Percentiles rank a stretch among this genome's conserved stretches.
These are phyloP conservation scores for Trichoderma erinaceum DNA, from an alignment of 495 filamentous ascomycete genomes.

Conservation along the genomic window DNA sequence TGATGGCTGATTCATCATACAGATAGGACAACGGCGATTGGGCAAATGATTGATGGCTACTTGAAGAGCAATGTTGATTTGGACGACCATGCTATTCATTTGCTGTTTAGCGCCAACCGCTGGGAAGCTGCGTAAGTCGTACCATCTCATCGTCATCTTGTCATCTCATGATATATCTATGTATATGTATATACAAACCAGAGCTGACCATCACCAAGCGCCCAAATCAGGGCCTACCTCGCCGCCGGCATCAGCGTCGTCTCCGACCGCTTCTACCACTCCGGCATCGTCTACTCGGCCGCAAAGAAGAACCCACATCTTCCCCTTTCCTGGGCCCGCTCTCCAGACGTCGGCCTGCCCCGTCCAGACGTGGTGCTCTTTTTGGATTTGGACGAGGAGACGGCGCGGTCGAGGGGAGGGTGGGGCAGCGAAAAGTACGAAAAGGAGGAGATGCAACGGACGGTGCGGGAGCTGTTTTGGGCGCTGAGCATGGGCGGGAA, in stretches of 20 bases:
- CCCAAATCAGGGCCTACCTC: slow-evolving; percentile 55
- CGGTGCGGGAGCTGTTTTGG: slow-evolving; percentile 70
- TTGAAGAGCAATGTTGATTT: slow-evolving; percentile 66
- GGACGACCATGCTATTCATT: slow-evolving; percentile 89
- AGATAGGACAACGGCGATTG: slow-evolving; percentile 88
- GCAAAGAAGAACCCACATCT: slow-evolving; percentile 72
- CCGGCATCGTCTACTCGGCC: slow-evolving; percentile 90
- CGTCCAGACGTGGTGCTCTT: slow-evolving; percentile 84
- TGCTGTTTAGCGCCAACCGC: slow-evolving; percentile 91
- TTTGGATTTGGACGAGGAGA: slow-evolving; percentile 67
- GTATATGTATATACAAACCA: too few species aligned
- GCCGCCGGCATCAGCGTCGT: slow-evolving; percentile 65
- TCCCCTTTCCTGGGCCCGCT: slow-evolving; percentile 66
- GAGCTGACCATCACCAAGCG: too few species aligned
- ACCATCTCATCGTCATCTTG: background rate
- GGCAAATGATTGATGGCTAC: slow-evolving; percentile 83
- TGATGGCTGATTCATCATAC: background rate
- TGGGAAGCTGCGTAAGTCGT: slow-evolving; percentile 70
- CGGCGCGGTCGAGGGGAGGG: slow-evolving; percentile 68
- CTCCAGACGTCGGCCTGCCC: slow-evolving; percentile 81
- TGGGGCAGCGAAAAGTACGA: slow-evolving; percentile 90
- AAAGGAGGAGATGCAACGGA: slow-evolving; percentile 71
- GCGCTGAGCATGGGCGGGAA: slow-evolving; percentile 38
- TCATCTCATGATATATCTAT: background rate
- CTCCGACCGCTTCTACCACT: slow-evolving; percentile 90